Evolutionary conservation across 192 early-diverging fungal genomes (phyloP).

Genomic region (Globomyces pollinis-pini): DNA sequence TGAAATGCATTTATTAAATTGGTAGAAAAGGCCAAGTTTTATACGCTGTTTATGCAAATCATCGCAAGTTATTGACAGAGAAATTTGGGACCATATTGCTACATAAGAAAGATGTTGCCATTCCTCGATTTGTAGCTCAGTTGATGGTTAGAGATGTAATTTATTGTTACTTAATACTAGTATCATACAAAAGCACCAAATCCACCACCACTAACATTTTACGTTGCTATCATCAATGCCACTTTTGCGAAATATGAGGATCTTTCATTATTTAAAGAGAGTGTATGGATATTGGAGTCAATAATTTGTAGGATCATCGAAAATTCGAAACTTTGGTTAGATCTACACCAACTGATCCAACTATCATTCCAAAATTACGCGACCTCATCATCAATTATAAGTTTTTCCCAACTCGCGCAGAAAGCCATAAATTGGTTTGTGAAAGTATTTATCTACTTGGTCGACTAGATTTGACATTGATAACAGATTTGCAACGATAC

Average conservation of each 20-base stretch:
- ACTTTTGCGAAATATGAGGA: not conserved
- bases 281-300: not conserved
- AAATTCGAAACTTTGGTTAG: constrained; percentile 9
- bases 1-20: too few species aligned
- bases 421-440: not conserved
- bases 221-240: constrained; percentile 3
- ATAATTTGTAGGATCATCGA: constrained; percentile 5
- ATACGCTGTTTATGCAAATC: not conserved
- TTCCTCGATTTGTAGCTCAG: constrained; percentile 8
- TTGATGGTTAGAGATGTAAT: not conserved
- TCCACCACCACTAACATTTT: not conserved
- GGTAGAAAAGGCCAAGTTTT: constrained; percentile 8
- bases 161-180: not conserved
- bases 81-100: not conserved
- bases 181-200: constrained; percentile 3
- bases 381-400: constrained; percentile 2
- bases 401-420: constrained; percentile 6
- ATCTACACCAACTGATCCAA: not conserved
- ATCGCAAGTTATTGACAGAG: not conserved
- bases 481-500: constrained; percentile 2
- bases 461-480: not conserved
- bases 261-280: constrained; percentile 2
- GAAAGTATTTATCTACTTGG: constrained; percentile 6
- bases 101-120: not conserved
- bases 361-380: not conserved